phyloP scores from a whole-genome alignment of 2,329 filamentous ascomycete species.

The Westerdykella sp. region DNA sequence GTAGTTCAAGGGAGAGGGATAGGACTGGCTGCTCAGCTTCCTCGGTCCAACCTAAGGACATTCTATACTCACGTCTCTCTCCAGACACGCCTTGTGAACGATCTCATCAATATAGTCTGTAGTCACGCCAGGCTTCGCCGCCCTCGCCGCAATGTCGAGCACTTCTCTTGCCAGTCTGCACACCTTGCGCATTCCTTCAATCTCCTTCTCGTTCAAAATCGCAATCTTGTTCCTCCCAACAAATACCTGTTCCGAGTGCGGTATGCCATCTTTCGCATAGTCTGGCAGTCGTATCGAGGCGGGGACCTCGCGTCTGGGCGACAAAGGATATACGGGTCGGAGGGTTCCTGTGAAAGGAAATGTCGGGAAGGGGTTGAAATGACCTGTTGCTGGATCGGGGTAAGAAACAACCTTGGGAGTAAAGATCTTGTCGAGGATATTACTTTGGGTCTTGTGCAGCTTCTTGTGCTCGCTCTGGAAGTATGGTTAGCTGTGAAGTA shows the following conservation, averaged over 20 bases:
- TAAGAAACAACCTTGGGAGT: conserved; percentile 80
- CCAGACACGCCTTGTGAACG: conserved; percentile 89
- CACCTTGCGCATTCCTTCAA: conserved; percentile 88
- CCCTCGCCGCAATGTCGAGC: conserved; percentile 81
- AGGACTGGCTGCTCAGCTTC: conserved; percentile 56
- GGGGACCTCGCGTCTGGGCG: conserved; percentile 52
- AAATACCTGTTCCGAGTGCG: conserved; percentile 57
- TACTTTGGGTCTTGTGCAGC: conserved; percentile 74
- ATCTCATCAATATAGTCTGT: conserved; percentile 94
- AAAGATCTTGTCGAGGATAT: conserved; percentile 65
- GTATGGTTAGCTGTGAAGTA: conserved; percentile 15
- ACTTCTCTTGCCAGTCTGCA: conserved; percentile 85
- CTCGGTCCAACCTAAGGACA: neutral
- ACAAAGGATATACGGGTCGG: conserved; percentile 67
- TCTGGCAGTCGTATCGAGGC: conserved; percentile 77
- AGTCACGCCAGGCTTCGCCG: conserved; percentile 81
- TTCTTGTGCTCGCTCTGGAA: conserved; percentile 72
- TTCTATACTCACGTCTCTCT: conserved; percentile 68
- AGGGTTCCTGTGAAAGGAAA: conserved; percentile 76
- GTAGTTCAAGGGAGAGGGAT: conserved; percentile 93
- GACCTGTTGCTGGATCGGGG: conserved; percentile 83
- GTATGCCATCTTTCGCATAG: conserved; percentile 79
- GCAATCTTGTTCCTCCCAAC: conserved; percentile 73
- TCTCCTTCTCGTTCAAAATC: conserved; percentile 70
- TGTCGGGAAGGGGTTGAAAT: conserved; percentile 86